These are phyloP conservation scores for Primulina tabacum DNA, from an alignment of 257 asterid species.

Conservation along the genomic window DNA sequence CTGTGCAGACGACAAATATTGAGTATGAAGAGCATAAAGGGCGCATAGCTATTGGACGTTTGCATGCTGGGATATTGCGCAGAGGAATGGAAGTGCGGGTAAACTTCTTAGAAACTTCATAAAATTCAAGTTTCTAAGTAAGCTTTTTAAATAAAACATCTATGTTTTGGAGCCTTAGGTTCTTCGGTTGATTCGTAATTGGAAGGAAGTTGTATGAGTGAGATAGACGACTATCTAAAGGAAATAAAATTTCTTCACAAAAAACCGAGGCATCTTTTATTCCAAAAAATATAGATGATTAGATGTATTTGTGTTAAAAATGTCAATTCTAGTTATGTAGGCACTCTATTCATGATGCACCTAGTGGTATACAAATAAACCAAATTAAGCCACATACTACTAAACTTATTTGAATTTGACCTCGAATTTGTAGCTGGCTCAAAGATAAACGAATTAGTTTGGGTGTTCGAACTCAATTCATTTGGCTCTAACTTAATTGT, in stretches of 20 bases:
- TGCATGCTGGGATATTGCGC: slow-evolving; percentile 82
- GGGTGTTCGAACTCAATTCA: not conserved
- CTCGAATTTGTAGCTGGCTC: not conserved
- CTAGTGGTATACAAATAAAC: too few relatives aligned
- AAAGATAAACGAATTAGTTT: too few relatives aligned
- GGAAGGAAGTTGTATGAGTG: slow-evolving; percentile 11
- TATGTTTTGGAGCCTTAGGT: slow-evolving; percentile 10
- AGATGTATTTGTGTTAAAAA: not conserved
- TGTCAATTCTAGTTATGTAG: too few relatives aligned
- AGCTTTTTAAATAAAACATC: slow-evolving; percentile 10
- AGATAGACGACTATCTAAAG: not conserved
- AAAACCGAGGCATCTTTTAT: not conserved
- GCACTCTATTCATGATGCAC: not conserved
- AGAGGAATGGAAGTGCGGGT: slow-evolving; percentile 97
- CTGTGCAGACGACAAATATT: slow-evolving; percentile 81
- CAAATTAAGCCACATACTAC: not conserved
- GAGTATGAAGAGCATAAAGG: slow-evolving; percentile 98
- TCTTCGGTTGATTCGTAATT: slow-evolving; percentile 9
- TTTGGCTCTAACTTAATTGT: not conserved
- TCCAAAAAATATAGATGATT: not conserved
- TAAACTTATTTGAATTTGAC: not conserved
- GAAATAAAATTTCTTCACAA: not conserved
- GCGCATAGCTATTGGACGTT: slow-evolving; percentile 95
- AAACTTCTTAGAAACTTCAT: slow-evolving; percentile 27
- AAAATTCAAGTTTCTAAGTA: slow-evolving; percentile 9